Base-by-base conservation (phyloP, 2,329 filamentous ascomycete species). In the Colletotrichum liriopes region DNA sequence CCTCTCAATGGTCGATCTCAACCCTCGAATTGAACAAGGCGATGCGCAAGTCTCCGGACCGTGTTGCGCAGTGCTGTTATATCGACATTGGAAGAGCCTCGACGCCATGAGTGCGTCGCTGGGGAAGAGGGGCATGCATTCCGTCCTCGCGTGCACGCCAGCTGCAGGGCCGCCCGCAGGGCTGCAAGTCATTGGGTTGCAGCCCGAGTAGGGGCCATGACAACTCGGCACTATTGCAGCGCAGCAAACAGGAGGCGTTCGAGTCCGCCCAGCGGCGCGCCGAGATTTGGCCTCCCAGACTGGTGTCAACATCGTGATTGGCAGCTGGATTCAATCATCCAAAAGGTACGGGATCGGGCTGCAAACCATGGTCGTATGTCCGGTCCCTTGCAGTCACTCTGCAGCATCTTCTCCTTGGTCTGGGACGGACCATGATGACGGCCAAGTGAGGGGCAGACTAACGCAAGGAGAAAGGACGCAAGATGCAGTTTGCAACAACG, bases 161-260 rank as follows among this genome's bases (percentile, higher is more conserved):
- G 49, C 65, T 43, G 59, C 60, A 32, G 29, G 29, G 29, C 29
- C 29, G 29, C 29, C 29, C 3, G 29, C 29, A 54, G 23, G 35
- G 61, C 47, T 71, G 68, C 56, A 67, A 71, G 68, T 67, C 68
- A 67, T 71, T 58, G n/a, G n/a, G 56, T 71, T 67, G 29, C 64
- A 32, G 55, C 23, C 32, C 29, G 18, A 32, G n/a, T 47, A 71
- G 67, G 67, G 67, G 67, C 26, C 9, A 23, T 11, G 32, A 32
- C 23, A 4, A 65, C 8, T 47, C 26, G 37, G 29, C 26, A 26
- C 29, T 12, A 70, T 18, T 26, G 43, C 61, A 26, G 20, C 14
- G 54, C 54, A 65, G 32, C 7, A 56, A 58, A 26, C 55, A 18
- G 55, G 18, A 23, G 58, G 16, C 23, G 11, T 47, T 32, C 26